Base-by-base conservation (phyloP, 225 moss, liverwort and hornwort species). In the Bryum argenteum region DNA sequence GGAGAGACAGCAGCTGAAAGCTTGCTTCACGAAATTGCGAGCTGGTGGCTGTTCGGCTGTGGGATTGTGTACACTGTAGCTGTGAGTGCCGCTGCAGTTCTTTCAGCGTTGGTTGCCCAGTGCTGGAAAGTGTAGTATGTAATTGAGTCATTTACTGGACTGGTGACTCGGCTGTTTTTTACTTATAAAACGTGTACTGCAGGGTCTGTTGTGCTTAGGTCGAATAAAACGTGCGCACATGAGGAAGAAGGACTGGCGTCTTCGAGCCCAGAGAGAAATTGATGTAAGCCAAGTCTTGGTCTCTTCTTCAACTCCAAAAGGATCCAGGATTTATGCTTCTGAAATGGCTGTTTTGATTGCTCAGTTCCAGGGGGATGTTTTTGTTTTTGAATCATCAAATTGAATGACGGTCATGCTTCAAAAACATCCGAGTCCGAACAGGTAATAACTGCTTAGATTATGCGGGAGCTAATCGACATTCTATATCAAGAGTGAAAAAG, bases 41-140 rank as follows among this genome's bases (percentile, higher is more conserved):
- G 90, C 60, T 97, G 86, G 88, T 85, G 83, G 83, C 76, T 97
- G 10, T 83, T 97, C 10, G 90, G 42, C 23, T 92, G 92, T 78
- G 97, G 97, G 18, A 79, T 88, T 57, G 67, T 97, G n/a, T 97
- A 97, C 44, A 81, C 72, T 19, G 74, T 91, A 42, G 88, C 97
- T 57, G 96, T 97, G 75, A 88, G 81, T 66, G 71, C 33, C 70
- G 43, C 54, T 17, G 24, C 53, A 59, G 3, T 40, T 37, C 16
- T 37, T 44, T 60, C 23, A n/a, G 55, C 37, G 0, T 67, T 66
- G 55, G 16, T 24, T 71, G 15, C 26, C 24, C 1, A 14, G 61
- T 61, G 28, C 40, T 62, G 44, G 26, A 26, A 45, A 67, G n/a
- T 65, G 11, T 47, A 51, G 33, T 33, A 33, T 5, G 33, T 33